phyloP scores from a whole-genome alignment of 2,329 filamentous ascomycete genomes.

The Claviceps fusiformis region DNA sequence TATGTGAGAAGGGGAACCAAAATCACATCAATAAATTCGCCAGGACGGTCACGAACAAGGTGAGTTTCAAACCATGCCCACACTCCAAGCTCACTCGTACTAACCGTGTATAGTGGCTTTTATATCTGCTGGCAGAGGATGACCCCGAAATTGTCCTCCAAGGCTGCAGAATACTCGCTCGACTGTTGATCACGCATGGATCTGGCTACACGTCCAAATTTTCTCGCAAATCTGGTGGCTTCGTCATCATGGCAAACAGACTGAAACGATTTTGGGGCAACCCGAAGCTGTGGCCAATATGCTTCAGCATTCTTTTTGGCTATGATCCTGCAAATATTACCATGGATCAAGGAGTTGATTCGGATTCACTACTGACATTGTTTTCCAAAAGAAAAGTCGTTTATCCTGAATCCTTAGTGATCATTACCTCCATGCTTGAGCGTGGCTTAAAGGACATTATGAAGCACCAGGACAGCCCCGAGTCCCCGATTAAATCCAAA shows the following conservation, averaged over 20 bases:
- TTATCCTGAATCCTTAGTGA: slow-evolving; percentile 64
- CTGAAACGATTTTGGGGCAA: slow-evolving; percentile 83
- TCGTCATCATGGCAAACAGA: slow-evolving; percentile 68
- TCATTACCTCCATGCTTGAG: slow-evolving; percentile 79
- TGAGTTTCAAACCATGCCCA: slow-evolving; percentile 22
- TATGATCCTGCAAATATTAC: slow-evolving; percentile 64
- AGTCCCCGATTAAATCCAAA: slow-evolving; percentile 30
- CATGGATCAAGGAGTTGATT: slow-evolving; percentile 59
- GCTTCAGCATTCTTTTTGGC: slow-evolving; percentile 79
- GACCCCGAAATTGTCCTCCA: slow-evolving; percentile 72
- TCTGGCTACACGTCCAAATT: slow-evolving; percentile 75
- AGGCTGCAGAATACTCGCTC: slow-evolving; percentile 69
- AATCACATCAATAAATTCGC: slow-evolving; percentile 74
- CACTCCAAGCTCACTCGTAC: neutral
- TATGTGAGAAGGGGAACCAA: slow-evolving; percentile 60
- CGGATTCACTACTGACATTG: slow-evolving; percentile 57
- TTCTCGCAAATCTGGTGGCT: slow-evolving; percentile 69
- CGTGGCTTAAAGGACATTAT: slow-evolving; percentile 63
- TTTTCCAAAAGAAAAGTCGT: slow-evolving; percentile 57
- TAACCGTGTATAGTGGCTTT: slow-evolving; percentile 52
- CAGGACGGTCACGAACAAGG: slow-evolving; percentile 89
- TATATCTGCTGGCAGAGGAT: slow-evolving; percentile 80
- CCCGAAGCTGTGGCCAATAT: slow-evolving; percentile 72
- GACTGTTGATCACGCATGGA: slow-evolving; percentile 73
- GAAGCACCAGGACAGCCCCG: slow-evolving; percentile 45